These are phyloP conservation scores for Eucalyptus sp. DNA, from an alignment of 345 rosid species.

Conservation along the genomic window DNA sequence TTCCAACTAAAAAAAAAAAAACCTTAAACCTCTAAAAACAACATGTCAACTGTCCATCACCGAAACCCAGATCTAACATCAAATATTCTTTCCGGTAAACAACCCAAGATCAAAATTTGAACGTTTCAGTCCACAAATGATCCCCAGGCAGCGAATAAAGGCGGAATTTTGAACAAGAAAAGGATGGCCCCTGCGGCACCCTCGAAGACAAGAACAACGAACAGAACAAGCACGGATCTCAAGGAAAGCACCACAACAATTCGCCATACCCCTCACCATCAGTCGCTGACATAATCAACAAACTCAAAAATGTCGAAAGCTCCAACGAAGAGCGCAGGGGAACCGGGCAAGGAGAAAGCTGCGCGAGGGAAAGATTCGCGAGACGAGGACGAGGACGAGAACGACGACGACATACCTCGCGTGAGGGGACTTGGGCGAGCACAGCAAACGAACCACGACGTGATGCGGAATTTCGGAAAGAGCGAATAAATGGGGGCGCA, in stretches of 20 bases:
- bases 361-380: not conserved
- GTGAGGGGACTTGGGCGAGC: not conserved
- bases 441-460: not conserved
- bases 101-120: not conserved
- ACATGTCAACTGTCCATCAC: not conserved
- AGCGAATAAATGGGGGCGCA: not conserved
- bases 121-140: not conserved
- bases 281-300: not conserved
- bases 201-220: not conserved
- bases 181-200: not conserved
- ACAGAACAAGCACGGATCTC: not conserved
- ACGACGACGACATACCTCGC: not conserved
- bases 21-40: not conserved
- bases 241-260: not conserved
- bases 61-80: slow-evolving; percentile 3
- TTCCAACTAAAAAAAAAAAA: not conserved
- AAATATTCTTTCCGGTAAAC: not conserved
- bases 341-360: not conserved
- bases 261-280: not conserved
- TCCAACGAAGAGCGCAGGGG: not conserved
- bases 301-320: not conserved
- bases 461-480: not conserved
- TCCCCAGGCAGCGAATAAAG: not conserved
- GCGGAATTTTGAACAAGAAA: not conserved
- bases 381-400: not conserved